phyloP scores from a whole-genome alignment of 1,139 yeast genomes.

The Schwanniomyces etchellsii region DNA sequence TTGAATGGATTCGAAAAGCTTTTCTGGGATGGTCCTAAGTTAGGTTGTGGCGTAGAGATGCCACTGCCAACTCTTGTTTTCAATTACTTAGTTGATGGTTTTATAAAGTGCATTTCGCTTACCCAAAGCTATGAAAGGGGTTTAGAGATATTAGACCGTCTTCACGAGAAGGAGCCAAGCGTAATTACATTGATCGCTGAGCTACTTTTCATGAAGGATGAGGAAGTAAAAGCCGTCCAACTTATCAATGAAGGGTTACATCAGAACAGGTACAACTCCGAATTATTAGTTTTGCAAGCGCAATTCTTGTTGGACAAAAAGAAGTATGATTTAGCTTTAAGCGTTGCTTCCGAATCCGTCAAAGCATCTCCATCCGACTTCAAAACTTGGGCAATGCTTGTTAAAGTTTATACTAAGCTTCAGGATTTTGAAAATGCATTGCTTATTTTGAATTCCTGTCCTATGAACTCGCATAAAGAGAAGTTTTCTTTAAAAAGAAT shows the following conservation, averaged over 20 bases:
- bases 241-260: conserved; percentile 57
- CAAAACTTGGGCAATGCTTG: conserved; percentile 73
- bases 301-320: conserved; percentile 63
- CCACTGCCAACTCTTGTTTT: conserved; percentile 65
- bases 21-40: conserved; percentile 59
- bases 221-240: conserved; percentile 74
- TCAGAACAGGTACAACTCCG: conserved; percentile 58
- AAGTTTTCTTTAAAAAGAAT: conserved; percentile 51
- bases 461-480: conserved; percentile 75
- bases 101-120: conserved; percentile 56
- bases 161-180: conserved; percentile 38
- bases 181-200: conserved; percentile 54
- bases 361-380: conserved; percentile 82
- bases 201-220: conserved; percentile 52
- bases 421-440: conserved; percentile 75
- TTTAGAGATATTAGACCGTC: conserved; percentile 43
- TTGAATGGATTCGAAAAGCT: conserved; percentile 56
- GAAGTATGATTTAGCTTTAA: conserved; percentile 66
- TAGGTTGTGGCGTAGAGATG: conserved; percentile 64
- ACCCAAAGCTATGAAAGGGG: conserved; percentile 64
- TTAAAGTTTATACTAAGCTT: conserved; percentile 63
- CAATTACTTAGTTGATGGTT: conserved; percentile 75
- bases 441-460: conserved; percentile 82
- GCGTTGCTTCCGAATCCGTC: conserved; percentile 69
- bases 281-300: conserved; percentile 57